Percentiles rank a stretch among this genome's conserved stretches.
These are phyloP conservation scores for Candida morakotiae DNA, from an alignment of 805 yeast species.

Conservation along the genomic window DNA sequence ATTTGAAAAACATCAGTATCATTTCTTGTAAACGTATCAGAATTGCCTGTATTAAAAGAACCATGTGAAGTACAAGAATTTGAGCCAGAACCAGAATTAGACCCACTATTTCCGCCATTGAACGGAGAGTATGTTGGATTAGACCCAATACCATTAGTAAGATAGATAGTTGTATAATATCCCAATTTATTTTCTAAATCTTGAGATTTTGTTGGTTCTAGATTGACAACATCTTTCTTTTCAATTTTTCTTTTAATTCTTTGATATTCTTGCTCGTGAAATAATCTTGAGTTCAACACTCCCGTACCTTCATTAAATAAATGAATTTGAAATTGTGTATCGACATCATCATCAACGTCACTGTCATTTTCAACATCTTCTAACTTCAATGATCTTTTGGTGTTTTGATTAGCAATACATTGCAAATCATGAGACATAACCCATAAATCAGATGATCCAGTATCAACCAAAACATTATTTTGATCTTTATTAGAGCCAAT, in stretches of 20 bases:
- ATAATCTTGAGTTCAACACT: neutral
- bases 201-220: conserved; percentile 1
- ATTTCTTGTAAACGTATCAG: conserved; percentile 38
- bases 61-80: conserved; percentile 45
- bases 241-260: neutral
- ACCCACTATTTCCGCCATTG: conserved; percentile 5
- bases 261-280: neutral
- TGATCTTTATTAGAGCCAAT: conserved; percentile 28
- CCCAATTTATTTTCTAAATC: conserved; percentile 2
- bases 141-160: conserved; percentile 6
- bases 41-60: conserved; percentile 40
- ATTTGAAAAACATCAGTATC: conserved; percentile 40
- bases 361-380: neutral
- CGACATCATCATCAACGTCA: neutral
- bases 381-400: neutral
- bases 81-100: conserved; percentile 13
- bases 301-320: conserved; percentile 8
- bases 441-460: conserved; percentile 44
- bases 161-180: conserved; percentile 2
- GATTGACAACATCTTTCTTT: neutral
- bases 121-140: conserved; percentile 5
- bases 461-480: conserved; percentile 32
- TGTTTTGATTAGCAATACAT: conserved; percentile 13
- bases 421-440: conserved; percentile 28
- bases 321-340: neutral